Base-by-base conservation (phyloP, 139 green algal species). In the Micractinium sp. region DNA sequence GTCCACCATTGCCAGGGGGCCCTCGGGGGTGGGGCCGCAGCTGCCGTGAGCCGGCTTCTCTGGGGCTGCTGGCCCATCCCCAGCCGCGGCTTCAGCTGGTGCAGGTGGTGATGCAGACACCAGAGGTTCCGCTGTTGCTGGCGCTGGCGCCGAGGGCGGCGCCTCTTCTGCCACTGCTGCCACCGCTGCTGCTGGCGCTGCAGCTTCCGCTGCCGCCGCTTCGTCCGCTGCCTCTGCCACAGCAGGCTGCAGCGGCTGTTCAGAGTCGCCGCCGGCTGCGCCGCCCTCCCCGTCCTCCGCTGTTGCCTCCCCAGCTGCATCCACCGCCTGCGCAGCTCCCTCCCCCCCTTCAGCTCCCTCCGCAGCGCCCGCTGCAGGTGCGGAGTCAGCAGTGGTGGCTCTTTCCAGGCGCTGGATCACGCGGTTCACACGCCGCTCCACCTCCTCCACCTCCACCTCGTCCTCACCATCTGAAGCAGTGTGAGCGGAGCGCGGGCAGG, bases 391-490 rank as follows among this genome's bases (percentile, higher is more conserved):
- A 4, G 33, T 35, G 35, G 66, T 22, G 7, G 41, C 82, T 38
- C 74, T 7, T 3, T 74, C 81, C 47, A 89, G 81, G 12, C 89
- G 86, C 71, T 74, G 33, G n/a, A 90, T 89, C 20, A 63, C 87
- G 25, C 20, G 19, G 36, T 82, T 75, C 29, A 92, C 89, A 13
- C 90, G 71, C 33, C 90, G 89, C 75, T 92, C 85, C 71, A 93
- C 90, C 60, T 89, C 91, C 16, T 79, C 89, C 0, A 61, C 60
- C 56, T 86, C 82, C 63, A 67, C 86, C 76, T 90, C 88, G 12
- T 92, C 90, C 56, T 79, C 76, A 18, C 31, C 77, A 35, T 88
- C 85, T 81, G 85, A 47, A 20, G n/a, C n/a, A n/a, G n/a, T n/a
- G n/a, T n/a, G n/a, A 67, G 60, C 15, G 60, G 15, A 67, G 60